These are phyloP conservation scores for Candolleomyces eurysporus DNA, from an alignment of 768 basidiomycete genomes.

Conservation along the genomic window DNA sequence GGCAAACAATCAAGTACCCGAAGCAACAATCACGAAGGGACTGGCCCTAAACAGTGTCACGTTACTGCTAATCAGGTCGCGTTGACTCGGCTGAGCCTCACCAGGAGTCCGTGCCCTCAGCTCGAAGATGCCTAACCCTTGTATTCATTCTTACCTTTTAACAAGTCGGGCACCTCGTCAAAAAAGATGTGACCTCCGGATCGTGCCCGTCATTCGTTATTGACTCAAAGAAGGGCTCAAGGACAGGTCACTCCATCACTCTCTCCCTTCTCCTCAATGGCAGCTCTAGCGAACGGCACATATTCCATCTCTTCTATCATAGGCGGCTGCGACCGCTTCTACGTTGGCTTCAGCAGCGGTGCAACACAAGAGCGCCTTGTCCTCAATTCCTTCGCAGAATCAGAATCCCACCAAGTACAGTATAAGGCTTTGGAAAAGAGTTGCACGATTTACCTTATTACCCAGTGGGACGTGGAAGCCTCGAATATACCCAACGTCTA, in stretches of 20 bases:
- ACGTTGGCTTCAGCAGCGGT: background rate
- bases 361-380: background rate
- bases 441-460: background rate
- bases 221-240: background rate
- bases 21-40: constrained; percentile 2
- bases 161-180: too few species aligned
- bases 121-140: too few species aligned
- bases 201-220: too few species aligned
- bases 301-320: background rate
- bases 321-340: background rate
- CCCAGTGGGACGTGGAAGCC: background rate
- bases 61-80: background rate
- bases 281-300: background rate
- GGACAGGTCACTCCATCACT: background rate
- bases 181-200: too few species aligned
- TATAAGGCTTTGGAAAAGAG: background rate
- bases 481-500: background rate
- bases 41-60: constrained; percentile 1
- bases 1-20: constrained; percentile 5
- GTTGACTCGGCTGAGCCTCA: too few species aligned
- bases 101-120: too few species aligned
- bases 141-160: too few species aligned
- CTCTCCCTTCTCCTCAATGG: background rate
- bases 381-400: background rate
- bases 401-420: background rate